Conservation (phyloP, 106 monocot genomes). For the Dioscorea zingiberensis region DNA sequence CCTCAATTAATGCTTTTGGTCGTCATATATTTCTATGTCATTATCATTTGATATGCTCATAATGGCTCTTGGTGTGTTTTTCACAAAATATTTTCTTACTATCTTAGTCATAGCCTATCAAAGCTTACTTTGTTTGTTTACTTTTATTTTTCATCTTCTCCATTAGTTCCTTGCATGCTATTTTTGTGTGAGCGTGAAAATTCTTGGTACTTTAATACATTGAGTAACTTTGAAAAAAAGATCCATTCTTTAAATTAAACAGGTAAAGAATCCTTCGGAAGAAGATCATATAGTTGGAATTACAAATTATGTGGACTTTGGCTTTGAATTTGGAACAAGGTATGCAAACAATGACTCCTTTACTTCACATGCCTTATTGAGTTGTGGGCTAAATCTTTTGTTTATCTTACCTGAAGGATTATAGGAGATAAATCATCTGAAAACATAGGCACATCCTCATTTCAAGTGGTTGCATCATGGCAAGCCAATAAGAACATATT, state of each 20-base stretch:
- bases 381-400: neutral
- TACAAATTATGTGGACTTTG: conserved; percentile 96
- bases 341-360: conserved; percentile 11
- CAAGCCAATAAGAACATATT: conserved; percentile 98
- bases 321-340: conserved; percentile 79
- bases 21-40: too few relatives aligned
- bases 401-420: conserved; percentile 28
- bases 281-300: conserved; percentile 78
- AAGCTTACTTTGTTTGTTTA: neutral
- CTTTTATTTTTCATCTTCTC: neutral
- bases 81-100: too few relatives aligned
- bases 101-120: too few relatives aligned
- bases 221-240: neutral
- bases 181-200: neutral
- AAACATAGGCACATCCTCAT: conserved; percentile 45
- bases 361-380: too few relatives aligned
- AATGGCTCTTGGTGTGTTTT: too few relatives aligned
- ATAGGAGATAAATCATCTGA: conserved; percentile 40
- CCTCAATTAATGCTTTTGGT: too few relatives aligned
- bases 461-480: conserved; percentile 95
- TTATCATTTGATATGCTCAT: too few relatives aligned
- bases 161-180: neutral
- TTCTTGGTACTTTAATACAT: neutral
- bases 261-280: conserved; percentile 88
- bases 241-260: conserved; percentile 1